These are phyloP conservation scores for Scytalidium lignicola DNA, from an alignment of 2,329 filamentous ascomycete species.

Conservation along the genomic window DNA sequence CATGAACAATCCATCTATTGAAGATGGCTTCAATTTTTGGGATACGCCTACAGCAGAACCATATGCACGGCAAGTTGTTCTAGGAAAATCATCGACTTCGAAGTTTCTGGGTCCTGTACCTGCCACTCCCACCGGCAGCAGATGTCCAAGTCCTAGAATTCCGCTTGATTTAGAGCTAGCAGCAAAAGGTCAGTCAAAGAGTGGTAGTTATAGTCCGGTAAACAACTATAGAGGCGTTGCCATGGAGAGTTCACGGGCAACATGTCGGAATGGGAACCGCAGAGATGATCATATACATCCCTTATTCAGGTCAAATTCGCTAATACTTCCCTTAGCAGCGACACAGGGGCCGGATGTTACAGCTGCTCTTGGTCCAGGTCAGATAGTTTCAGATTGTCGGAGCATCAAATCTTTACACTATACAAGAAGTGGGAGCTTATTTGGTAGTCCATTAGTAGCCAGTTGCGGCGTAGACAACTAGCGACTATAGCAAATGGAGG, in stretches of 20 bases:
- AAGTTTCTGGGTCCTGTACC: slow-evolving; percentile 67
- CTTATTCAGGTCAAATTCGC: slow-evolving; percentile 68
- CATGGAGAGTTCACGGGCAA: slow-evolving; percentile 22
- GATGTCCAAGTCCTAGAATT: slow-evolving; percentile 58
- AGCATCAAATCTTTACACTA: too few relatives aligned
- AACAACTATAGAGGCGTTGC: slow-evolving; percentile 14
- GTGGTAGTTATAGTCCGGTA: slow-evolving; percentile 26
- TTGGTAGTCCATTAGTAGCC: too few relatives aligned
- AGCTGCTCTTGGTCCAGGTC: too few relatives aligned
- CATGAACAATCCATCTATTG: slow-evolving; percentile 22
- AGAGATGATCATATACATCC: slow-evolving; percentile 69
- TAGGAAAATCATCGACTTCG: slow-evolving; percentile 36
- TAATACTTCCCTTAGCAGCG: slow-evolving; percentile 57
- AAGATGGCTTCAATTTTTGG: slow-evolving; percentile 70
- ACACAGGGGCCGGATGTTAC: slow-evolving; percentile 46
- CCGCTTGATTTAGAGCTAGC: slow-evolving; percentile 50
- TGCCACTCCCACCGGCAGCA: slow-evolving; percentile 57
- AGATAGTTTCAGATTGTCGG: too few relatives aligned
- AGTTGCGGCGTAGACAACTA: too few relatives aligned
- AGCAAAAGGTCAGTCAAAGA: slow-evolving; percentile 30
- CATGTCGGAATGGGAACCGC: slow-evolving; percentile 30
- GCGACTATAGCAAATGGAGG: too few relatives aligned
- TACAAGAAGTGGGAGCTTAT: too few relatives aligned
- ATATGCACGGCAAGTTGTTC: slow-evolving; percentile 53
- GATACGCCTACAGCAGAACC: slow-evolving; percentile 65